Base-by-base conservation (phyloP, 2,329 filamentous ascomycete species). In the Fusarium sacchari region DNA sequence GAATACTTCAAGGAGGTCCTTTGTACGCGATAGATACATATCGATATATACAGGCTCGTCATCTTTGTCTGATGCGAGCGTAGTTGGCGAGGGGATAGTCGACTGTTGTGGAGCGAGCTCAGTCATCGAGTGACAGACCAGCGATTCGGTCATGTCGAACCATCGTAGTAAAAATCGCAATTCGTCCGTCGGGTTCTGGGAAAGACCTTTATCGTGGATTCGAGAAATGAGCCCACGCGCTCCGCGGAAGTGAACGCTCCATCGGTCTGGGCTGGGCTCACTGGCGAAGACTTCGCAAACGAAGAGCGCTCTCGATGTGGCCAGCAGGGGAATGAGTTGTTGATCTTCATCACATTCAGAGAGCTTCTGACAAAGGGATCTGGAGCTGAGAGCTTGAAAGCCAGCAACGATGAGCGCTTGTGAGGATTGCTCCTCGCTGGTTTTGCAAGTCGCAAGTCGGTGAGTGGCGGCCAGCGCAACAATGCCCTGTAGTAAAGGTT, bases 211-310 rank as follows among this genome's bases (percentile, higher is more conserved):
- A 3, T 73, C 63, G 0, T 74, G 71, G 0, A 73, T 55, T 24
- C 56, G 43, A 12, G 67, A 72, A 7, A 74, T 73, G 6, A 73
- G 49, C 7, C 71, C 71, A 1, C 71, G 52, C 2, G 71, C 71
- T 11, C 71, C 71, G 7, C 71, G 64, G 18, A 73, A 73, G 39
- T 73, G 71, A 15, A 73, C 63, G 8, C 71, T 74, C 71, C 71
- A 73, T 60, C 71, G 71, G 14, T 73, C 71, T 1, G 71, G 62
- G 4, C 52, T 74, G 5, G 71, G 71, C 15, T 73, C 68, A 10
- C 61, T 71, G 8, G 71, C 71, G 28, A 73, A 73, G 7, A 74
- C 71, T 34, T 73, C 71, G 24, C 71, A 73, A 26, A 74, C 71
- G 10, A 73, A 73, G 30, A 73, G 44, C 1, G 71, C 64, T 24